A percentile compares a stretch with the other conserved stretches of the same genome.
These are phyloP conservation scores for Apium graveolens DNA, from an alignment of 129 eudicot genomes.

Conservation along the genomic window DNA sequence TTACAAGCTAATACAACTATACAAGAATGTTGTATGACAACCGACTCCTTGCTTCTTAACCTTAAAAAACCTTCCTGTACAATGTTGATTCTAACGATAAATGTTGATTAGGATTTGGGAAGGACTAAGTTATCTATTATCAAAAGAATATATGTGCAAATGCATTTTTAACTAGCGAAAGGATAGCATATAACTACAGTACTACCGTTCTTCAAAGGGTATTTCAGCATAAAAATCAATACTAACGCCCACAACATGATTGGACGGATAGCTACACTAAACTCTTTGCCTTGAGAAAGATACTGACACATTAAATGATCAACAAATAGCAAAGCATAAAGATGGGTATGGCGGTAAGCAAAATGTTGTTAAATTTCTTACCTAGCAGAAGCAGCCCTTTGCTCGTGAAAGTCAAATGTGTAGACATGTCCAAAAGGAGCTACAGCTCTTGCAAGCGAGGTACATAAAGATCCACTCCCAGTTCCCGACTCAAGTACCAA, in stretches of 20 bases:
- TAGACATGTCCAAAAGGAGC: slow-evolving; percentile 78
- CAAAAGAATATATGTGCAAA: background rate
- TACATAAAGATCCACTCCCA: slow-evolving; percentile 83
- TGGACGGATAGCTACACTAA: background rate
- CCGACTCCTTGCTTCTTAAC: background rate
- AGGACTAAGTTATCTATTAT: background rate
- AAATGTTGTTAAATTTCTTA: background rate
- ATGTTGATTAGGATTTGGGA: background rate
- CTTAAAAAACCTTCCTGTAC: background rate
- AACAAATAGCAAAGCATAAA: background rate
- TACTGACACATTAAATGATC: background rate
- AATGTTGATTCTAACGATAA: background rate
- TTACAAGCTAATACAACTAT: background rate
- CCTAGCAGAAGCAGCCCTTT: slow-evolving; percentile 61
- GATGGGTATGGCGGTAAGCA: background rate
- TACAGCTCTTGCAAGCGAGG: slow-evolving; percentile 82
- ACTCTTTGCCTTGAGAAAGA: background rate
- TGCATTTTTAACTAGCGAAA: background rate
- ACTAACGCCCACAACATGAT: background rate
- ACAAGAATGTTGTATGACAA: background rate
- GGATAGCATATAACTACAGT: background rate
- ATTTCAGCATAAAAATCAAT: background rate
- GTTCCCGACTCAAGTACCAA: slow-evolving; percentile 89
- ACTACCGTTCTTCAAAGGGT: background rate
- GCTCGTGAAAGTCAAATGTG: slow-evolving; percentile 93